Evolutionary conservation across 1,284 basidiomycete genomes (phyloP), one percentile per base, ranked within the genome.

Genomic region (Hemileia vastatrix): DNA sequence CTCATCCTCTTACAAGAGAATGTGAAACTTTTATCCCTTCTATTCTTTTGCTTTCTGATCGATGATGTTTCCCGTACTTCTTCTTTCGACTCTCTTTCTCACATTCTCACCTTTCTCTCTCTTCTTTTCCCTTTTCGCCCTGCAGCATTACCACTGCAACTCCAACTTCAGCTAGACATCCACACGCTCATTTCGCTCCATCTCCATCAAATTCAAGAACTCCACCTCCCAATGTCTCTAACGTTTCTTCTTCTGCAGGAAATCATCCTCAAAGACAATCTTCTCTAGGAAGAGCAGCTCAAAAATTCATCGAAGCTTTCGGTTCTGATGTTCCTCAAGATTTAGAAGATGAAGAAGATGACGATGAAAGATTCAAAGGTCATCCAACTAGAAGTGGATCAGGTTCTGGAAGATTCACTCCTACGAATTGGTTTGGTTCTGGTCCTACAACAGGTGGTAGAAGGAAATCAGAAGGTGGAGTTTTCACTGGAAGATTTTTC

Each of bases 281-380:
- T 55, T 45, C 13, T 21, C 54, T 15, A 44, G 53, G 15, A 15
- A 23, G 4, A 36, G n/a, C 6, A 32, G 33, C 50, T 27, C 13
- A 24, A 52, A 24, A 32, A 32, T 32, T 13, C 51, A 23, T 45
- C 54, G 3, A 44, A 45, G 54, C 54, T 55, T 19, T 23, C 21
- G 21, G 45, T 19, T 47, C 18, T 18, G 18, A 23, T 23, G 45
- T 23, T 47, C 45, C 2, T 21, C 43, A 40, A 45, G 32, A 13
- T 19, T 19, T 15, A 11, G 13, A n/a, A 24, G 31, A 63, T 50
- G 40, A 63, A 15, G 21, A 58, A 19, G 45, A 63, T 21, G 70
- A 71, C 47, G 70, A 71, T 36, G 70, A 71, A 48, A 66, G 66
- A 23, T 69, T 68, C 31, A 71, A 71, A 27, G 70, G 70, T 4